Conservation (phyloP, 2,329 filamentous ascomycete genomes). For the Fusarium redolens region DNA sequence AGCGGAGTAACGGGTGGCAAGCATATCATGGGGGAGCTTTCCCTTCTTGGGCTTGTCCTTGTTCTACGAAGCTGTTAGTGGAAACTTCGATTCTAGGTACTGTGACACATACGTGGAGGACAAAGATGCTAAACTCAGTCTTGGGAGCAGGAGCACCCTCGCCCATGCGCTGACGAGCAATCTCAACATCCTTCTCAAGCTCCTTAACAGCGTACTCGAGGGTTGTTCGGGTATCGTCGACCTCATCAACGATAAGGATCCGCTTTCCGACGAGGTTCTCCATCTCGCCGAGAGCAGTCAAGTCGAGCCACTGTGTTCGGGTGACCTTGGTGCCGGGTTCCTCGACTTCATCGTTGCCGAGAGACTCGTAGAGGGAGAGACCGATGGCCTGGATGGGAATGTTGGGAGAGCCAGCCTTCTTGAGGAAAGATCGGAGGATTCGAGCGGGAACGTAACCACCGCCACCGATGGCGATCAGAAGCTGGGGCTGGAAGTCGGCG, state of each 20-base stretch:
- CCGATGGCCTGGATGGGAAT: slow-evolving; percentile 99
- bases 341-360: slow-evolving; percentile 73
- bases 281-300: slow-evolving; percentile 82
- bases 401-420: slow-evolving; percentile 85
- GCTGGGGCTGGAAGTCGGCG: slow-evolving; percentile 86
- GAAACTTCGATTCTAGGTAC: accelerated
- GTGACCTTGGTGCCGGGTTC: slow-evolving; percentile 90
- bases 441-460: slow-evolving; percentile 97
- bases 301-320: slow-evolving; percentile 97
- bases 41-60: slow-evolving; percentile 99
- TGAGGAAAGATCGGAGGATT: slow-evolving; percentile 97
- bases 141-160: slow-evolving; percentile 63
- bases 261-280: slow-evolving; percentile 55
- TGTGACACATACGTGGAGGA: slow-evolving; percentile 78
- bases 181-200: slow-evolving; percentile 92
- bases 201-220: slow-evolving; percentile 94
- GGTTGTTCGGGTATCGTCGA: slow-evolving; percentile 94
- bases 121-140: slow-evolving; percentile 94
- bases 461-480: slow-evolving; percentile 98
- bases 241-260: slow-evolving; percentile 62
- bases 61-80: slow-evolving; percentile 68
- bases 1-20: slow-evolving; percentile 82
- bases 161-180: slow-evolving; percentile 79
- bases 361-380: slow-evolving; percentile 93
- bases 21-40: slow-evolving; percentile 80